These are phyloP conservation scores for Acanthamoeba healyi DNA, from an alignment of 208 protist genomes.

Conservation along the genomic window DNA sequence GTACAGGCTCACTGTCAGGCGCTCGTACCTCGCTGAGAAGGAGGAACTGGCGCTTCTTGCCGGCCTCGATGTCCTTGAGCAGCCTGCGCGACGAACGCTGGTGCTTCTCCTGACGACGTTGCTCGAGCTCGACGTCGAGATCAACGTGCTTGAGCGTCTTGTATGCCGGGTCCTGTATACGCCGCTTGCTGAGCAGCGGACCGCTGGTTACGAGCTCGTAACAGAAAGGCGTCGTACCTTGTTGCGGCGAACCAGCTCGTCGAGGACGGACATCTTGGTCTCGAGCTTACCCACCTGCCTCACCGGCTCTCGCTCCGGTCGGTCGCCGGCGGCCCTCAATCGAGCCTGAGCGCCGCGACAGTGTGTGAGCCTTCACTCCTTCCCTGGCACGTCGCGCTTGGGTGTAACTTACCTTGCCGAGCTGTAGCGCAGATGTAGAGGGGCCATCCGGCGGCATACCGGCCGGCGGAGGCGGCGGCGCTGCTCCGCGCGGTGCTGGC, in stretches of 20 bases:
- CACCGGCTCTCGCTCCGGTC: background rate
- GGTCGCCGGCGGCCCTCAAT: background rate
- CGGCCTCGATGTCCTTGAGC: constrained; percentile 31
- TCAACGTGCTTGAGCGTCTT: background rate
- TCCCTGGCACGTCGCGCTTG: no score
- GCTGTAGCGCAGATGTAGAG: background rate
- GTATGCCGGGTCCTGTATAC: background rate
- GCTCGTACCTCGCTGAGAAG: constrained; percentile 4
- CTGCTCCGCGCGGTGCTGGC: background rate
- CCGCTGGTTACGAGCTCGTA: background rate
- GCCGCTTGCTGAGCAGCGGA: background rate
- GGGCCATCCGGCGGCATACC: background rate
- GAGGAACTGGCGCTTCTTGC: background rate
- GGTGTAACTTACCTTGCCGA: background rate
- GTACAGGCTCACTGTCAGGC: background rate
- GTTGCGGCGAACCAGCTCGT: background rate
- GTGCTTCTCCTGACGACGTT: constrained; percentile 12
- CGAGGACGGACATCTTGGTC: background rate
- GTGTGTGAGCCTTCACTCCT: no score
- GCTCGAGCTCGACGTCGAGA: background rate
- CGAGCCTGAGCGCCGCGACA: background rate
- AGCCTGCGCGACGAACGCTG: background rate
- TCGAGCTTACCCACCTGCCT: background rate
- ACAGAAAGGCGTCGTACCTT: background rate
- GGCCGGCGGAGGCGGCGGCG: background rate